Percentiles rank a stretch among this genome's conserved stretches.
Evolutionary conservation across 164 flowering plant genomes (phyloP).

Genomic region (Berberis vulgaris): DNA sequence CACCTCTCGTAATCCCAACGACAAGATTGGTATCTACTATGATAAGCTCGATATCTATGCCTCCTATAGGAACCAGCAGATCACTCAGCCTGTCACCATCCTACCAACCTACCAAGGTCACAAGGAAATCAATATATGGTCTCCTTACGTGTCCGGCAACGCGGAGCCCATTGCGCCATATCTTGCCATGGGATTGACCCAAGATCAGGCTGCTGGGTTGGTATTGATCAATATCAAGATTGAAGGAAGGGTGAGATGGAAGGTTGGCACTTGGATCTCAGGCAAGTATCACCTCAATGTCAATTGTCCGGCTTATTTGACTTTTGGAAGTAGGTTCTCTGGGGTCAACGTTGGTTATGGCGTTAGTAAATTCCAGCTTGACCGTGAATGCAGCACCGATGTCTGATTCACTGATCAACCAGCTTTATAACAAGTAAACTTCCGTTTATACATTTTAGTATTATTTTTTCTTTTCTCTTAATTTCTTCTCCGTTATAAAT

Average conservation of each 20-base stretch:
- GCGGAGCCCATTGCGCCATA: slow-evolving; percentile 65
- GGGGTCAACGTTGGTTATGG: too few species aligned
- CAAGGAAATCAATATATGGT: slow-evolving; percentile 51
- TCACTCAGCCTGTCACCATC: slow-evolving; percentile 42
- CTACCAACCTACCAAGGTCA: slow-evolving; percentile 62
- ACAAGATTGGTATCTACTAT: slow-evolving; percentile 64
- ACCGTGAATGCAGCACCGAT: too few species aligned
- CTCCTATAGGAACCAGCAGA: slow-evolving; percentile 53
- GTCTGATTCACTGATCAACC: too few species aligned
- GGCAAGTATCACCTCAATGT: slow-evolving; percentile 53
- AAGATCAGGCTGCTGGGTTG: slow-evolving; percentile 36
- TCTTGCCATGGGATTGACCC: slow-evolving; percentile 26
- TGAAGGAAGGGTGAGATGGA: slow-evolving; percentile 61
- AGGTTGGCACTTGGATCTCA: slow-evolving; percentile 52
- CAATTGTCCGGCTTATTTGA: slow-evolving; percentile 21
- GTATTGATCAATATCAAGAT: slow-evolving; percentile 33
- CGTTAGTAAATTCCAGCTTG: too few species aligned
- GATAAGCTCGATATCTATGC: slow-evolving; percentile 54
- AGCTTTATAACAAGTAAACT: too few species aligned
- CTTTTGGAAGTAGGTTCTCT: too few species aligned
- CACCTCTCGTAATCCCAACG: slow-evolving; percentile 56
- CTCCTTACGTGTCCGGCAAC: slow-evolving; percentile 47
- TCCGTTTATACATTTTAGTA: too few species aligned
- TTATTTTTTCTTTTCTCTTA: too few species aligned
- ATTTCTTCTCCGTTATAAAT: too few species aligned